Base-by-base conservation (phyloP, 768 basidiomycete genomes). In the Podaxis pistillaris region DNA sequence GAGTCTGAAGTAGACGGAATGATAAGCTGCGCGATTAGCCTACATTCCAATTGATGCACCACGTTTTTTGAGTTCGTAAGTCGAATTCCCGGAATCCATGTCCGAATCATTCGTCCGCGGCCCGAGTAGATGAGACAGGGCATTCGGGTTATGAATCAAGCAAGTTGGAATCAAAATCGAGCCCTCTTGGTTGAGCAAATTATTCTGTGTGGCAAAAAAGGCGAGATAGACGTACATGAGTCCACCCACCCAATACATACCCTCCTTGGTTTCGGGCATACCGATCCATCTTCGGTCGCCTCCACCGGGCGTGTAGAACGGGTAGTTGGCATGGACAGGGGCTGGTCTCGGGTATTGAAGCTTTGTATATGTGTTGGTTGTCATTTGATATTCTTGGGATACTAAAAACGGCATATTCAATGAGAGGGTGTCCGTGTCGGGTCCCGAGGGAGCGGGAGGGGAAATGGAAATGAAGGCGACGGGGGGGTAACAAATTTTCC, bases 181-280 rank as follows among this genome's bases (percentile, higher is more conserved):
- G 19, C 8, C 15, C 12, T 46, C n/a, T 46, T 8, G 19, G 12
- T 28, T 50, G 49, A 50, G 49, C 49, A 4, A 22, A 26, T 26
- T 24, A 13, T 50, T 50, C 26, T 5, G 41, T 44, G 41, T 44
- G 15, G n/a, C 26, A 47, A 13, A 26, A 61, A 61, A 62, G 22
- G 55, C 44, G 55, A 60, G 54, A 44, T 52, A 13, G 28, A 68
- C 82, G 64, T 62, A 89, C 91, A 93, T 84, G 65, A 92, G 68
- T 22, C 83, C 78, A 30, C 91, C 91, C 9, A 90, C 84, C 91
- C 91, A 92, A 52, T 86, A 80, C 60, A 81, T 70, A n/a, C 85
- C 87, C 41, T 82, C 81, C 71, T 84, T 84, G 12, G 80, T 72
- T 58, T 78, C 81, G 22, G 79, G 81, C 11, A 75, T 74, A 24